Base-by-base conservation (phyloP, 805 yeast species). In the Metschnikowia proteae region DNA sequence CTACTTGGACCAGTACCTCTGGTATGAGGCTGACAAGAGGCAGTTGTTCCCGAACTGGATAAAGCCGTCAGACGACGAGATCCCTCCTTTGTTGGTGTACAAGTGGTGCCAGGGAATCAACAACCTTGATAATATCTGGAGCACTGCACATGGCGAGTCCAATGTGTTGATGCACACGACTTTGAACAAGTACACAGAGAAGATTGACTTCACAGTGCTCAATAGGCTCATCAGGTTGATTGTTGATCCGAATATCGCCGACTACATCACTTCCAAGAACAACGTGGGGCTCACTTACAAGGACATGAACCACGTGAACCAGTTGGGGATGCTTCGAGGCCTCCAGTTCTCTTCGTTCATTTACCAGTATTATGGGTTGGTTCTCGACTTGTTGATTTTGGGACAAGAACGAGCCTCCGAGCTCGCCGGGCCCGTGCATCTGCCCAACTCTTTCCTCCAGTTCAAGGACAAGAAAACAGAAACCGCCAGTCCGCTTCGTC, bases 81-180 rank as follows among this genome's bases (percentile, higher is more conserved):
- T 94, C 23, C 96, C 98, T 0, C 99, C 97, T 0, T 66, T 91
- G 30, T 71, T 92, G 52, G 96, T 87, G 1, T 90, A 92, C 68
- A 92, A 91, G 62, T 94, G 97, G 96, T 83, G 89, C 59, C 95
- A 88, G 60, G 96, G 96, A 10, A 75, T 94, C 41, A 92, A 89
- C 63, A 88, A 89, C 55, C 65, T 90, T 46, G 69, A 80, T 8
- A 71, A 81, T 32, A 85, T 92, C 1, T 94, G 99, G 99, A 82
- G 84, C 44, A 79, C 84, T 1, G 63, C 76, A 0, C 71, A 80
- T 30, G 97, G 96, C 1, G 86, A 88, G 59, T 76, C 87, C 38
- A 83, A 86, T 56, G 97, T 90, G 13, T 75, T 92, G 83, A 53
- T 94, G n/a, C 92, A 91, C 60, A 81, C 96, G 0, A 70, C 81